A percentile compares a stretch with the other conserved stretches of the same genome.
Evolutionary conservation across 208 protist species (phyloP).

Genomic region (Leishmania arabica): DNA sequence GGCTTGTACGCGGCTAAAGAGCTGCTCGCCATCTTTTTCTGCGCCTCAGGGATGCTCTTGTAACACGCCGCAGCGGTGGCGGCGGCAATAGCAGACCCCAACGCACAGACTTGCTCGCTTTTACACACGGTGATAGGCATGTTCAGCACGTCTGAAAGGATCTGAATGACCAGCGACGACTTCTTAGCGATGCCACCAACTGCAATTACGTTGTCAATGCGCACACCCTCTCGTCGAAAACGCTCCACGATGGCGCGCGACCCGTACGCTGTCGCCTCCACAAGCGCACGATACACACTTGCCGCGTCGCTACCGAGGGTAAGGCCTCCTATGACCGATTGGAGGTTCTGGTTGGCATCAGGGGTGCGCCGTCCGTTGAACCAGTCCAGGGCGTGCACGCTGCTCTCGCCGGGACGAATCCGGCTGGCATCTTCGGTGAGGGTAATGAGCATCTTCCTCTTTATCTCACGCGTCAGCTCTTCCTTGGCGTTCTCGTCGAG

Average conservation of each 20-base stretch:
- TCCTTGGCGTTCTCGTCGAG: conserved; percentile 37
- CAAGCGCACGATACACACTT: conserved; percentile 40
- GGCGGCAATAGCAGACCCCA: conserved; percentile 53
- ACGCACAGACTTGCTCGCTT: conserved; percentile 51
- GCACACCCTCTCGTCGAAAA: conserved; percentile 50
- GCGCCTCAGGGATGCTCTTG: conserved; percentile 38
- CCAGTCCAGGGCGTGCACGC: conserved; percentile 54
- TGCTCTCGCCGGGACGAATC: conserved; percentile 23
- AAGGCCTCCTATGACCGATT: conserved; percentile 42
- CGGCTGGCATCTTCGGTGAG: conserved; percentile 33
- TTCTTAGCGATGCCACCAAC: conserved; percentile 63
- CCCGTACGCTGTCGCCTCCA: conserved; percentile 58
- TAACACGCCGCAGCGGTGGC: conserved; percentile 57
- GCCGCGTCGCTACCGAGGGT: conserved; percentile 52
- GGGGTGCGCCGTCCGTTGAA: conserved; percentile 68
- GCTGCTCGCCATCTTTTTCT: conserved; percentile 45
- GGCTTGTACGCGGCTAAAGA: conserved; percentile 41
- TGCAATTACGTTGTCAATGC: conserved; percentile 61
- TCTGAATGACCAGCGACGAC: conserved; percentile 49
- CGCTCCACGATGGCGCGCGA: conserved; percentile 59
- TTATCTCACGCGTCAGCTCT: conserved; percentile 31
- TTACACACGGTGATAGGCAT: conserved; percentile 58
- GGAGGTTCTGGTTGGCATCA: conserved; percentile 56
- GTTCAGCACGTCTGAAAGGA: conserved; percentile 53
- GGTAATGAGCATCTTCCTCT: conserved; percentile 31